Base-by-base conservation (phyloP, 257 asterid genomes). In the Datura wrightii region DNA sequence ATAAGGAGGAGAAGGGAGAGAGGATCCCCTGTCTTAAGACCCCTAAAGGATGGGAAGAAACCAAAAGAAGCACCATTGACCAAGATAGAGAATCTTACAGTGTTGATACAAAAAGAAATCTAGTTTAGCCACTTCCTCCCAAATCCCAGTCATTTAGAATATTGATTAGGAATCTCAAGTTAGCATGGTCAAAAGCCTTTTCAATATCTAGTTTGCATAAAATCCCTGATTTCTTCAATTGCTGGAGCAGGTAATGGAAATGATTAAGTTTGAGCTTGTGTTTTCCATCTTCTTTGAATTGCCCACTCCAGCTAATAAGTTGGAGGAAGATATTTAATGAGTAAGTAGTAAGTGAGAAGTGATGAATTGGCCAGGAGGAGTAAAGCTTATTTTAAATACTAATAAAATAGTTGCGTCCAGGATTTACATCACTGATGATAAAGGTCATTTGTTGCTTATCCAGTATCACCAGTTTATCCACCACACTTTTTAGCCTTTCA, bases 361-460 rank as follows among this genome's bases (percentile, higher is more conserved):
- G 9, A 42, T 63, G 71, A 11, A 31, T 16, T 11, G 42, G 4
- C 18, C 13, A 15, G 71, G 71, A 63, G 42, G 71, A 63, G 4
- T 63, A 24, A 10, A 52, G 55, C 5, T 52, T 52, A 52, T 52
- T 52, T 52, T 10, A 52, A 52, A 3, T 52, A 52, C 55, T 52
- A 52, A 52, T 10, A 52, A 52, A 63, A 63, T 65, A 65, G 44
- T 13, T 65, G 19, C 72, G 34, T 65, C 72, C 72, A 65, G 6
- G 72, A 65, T 65, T 65, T 65, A 16, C n/a, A 65, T 65, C 46
- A 34, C 36, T 13, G 72, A 65, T 65, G 72, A 65, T 65, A 36
- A 54, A 65, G 72, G 41, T 65, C 72, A 36, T 13, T 34, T 36
- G 72, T 13, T 65, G 72, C 36, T 24, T 65, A 65, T 65, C 46